These are phyloP conservation scores for Rosa hybrid DNA, from an alignment of 331 rosid genomes.

Conservation along the genomic window DNA sequence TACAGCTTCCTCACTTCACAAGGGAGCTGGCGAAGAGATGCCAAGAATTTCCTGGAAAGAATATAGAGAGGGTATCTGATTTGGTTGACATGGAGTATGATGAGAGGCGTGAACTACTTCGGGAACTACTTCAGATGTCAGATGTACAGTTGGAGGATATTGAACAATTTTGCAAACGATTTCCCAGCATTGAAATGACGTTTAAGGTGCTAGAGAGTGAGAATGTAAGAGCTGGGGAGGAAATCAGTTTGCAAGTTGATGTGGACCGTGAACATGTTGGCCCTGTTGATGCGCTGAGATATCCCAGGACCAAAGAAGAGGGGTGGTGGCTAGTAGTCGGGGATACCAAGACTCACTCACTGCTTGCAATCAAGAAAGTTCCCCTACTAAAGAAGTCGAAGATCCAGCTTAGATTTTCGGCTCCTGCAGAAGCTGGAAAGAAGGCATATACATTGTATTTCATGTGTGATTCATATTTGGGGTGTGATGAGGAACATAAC, in stretches of 20 bases:
- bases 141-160: constrained; percentile 71
- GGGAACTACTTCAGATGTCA: constrained; percentile 81
- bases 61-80: constrained; percentile 79
- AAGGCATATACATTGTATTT: constrained; percentile 67
- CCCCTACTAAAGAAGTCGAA: constrained; percentile 70
- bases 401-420: constrained; percentile 74
- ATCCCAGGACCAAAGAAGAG: constrained; percentile 90
- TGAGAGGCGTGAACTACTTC: constrained; percentile 71
- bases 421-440: constrained; percentile 80
- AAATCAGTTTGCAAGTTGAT: constrained; percentile 60
- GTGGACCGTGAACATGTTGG: constrained; percentile 81
- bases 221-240: constrained; percentile 62
- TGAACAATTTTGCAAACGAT: constrained; percentile 82
- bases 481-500: constrained; percentile 89
- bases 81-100: constrained; percentile 89
- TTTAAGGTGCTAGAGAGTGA: constrained; percentile 70
- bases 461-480: constrained; percentile 95
- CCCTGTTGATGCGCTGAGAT: constrained; percentile 74
- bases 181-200: constrained; percentile 78
- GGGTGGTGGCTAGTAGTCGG: constrained; percentile 99
- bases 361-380: constrained; percentile 85
- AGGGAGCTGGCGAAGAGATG: constrained; percentile 84
- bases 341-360: constrained; percentile 64
- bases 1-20: constrained; percentile 92
- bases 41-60: constrained; percentile 68